Conservation (phyloP, 768 basidiomycete species). For the Panaeolus cyanescens region DNA sequence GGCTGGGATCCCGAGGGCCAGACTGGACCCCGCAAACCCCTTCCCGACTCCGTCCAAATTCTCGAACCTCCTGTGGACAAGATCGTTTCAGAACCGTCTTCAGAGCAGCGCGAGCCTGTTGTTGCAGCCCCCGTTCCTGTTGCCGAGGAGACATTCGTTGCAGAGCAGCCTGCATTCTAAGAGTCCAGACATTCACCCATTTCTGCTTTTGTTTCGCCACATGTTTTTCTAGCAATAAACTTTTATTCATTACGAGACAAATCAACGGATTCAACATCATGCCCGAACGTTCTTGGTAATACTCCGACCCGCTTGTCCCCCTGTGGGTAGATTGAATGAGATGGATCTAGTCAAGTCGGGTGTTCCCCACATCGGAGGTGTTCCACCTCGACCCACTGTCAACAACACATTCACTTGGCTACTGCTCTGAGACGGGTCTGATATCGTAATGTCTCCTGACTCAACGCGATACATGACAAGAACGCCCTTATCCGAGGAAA, state of each 20-base stretch:
- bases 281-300: constrained; percentile 25
- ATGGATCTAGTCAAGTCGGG: constrained; percentile 25
- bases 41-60: constrained; percentile 93
- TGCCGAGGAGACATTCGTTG: constrained; percentile 48
- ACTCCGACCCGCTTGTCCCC: constrained; percentile 54
- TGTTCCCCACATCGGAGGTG: constrained; percentile 28
- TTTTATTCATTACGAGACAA: background rate
- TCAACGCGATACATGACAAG: constrained; percentile 44
- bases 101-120: constrained; percentile 82
- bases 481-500: constrained; percentile 41
- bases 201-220: constrained; percentile 14
- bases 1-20: constrained; percentile 91
- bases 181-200: constrained; percentile 16
- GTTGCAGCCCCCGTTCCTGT: constrained; percentile 47
- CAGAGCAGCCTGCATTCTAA: constrained; percentile 62
- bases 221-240: constrained; percentile 12
- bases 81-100: constrained; percentile 83
- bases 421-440: constrained; percentile 67
- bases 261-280: background rate
- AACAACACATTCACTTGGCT: constrained; percentile 37
- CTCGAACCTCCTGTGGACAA: constrained; percentile 91
- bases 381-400: constrained; percentile 21
- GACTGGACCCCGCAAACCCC: constrained; percentile 86
- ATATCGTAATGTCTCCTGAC: constrained; percentile 50
- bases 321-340: constrained; percentile 43